Base-by-base conservation (phyloP, 2,329 filamentous ascomycete genomes). In the Chaetomiaceae sp. region DNA sequence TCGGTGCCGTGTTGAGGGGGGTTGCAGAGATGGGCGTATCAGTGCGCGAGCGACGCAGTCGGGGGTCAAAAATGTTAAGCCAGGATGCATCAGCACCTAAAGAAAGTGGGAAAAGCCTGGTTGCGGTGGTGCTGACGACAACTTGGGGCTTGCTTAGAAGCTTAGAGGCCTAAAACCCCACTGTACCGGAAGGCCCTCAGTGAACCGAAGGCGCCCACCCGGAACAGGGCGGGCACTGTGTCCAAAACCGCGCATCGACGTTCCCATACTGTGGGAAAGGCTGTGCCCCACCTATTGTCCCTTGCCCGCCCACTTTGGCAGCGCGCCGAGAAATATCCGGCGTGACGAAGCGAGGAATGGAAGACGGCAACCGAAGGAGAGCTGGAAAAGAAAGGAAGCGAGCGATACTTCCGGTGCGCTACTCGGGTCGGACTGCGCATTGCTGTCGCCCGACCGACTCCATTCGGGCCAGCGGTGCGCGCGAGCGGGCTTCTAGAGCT, bases 11-110 rank as follows among this genome's bases (percentile, higher is more conserved):
- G 48, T 60, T 55, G 58, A 51, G 57, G 58, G n/a, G 58, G 59
- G 57, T 56, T 55, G 55, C 55, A 29, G 45, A 45, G 49, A 32
- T 48, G 42, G 49, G 42, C 53, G 53, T 55, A 55, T 45, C 53
- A 47, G 54, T 48, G 48, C 27, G 34, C 43, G 30, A 42, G 45
- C 48, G 53, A 53, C 38, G 42, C 44, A 34, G 42, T 36, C 25
- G 48, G 51, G 53, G 53, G n/a, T 45, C 50, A 56, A 60, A 61
- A 61, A 61, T 60, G 59, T 62, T 60, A 61, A 60, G 51, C 54
- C 46, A 41, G 51, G 47, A 49, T 46, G 56, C 51, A 53, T 55
- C 52, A 50, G 48, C 51, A 51, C 47, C 54, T 57, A 42, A 57
- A 59, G 44, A 36, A 42, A 48, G 51, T 46, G 21, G 30, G 41